Conservation (phyloP, 352 stramenopile genomes). For the Phytophthora nicotianae region DNA sequence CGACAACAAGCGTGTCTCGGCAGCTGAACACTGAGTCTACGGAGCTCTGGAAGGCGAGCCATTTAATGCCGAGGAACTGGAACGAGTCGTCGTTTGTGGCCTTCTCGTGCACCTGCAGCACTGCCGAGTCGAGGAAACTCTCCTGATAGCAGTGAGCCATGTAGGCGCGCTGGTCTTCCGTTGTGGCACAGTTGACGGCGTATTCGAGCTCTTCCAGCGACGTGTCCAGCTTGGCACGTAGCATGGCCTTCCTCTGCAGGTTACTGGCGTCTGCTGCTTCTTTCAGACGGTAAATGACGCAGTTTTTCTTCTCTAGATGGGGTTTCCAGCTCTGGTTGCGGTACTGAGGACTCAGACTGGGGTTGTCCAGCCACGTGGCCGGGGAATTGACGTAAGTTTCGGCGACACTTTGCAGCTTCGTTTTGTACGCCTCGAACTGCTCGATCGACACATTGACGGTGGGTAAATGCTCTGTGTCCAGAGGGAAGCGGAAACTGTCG, state of each 20-base stretch:
- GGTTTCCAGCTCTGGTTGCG: slow-evolving; percentile 70
- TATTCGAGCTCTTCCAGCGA: slow-evolving; percentile 78
- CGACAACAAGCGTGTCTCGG: slow-evolving; percentile 62
- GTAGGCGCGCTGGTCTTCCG: slow-evolving; percentile 63
- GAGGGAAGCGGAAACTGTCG: slow-evolving; percentile 72
- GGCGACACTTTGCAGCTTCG: slow-evolving; percentile 40
- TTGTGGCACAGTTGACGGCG: slow-evolving; percentile 62
- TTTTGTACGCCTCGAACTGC: slow-evolving; percentile 39
- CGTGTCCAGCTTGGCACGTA: slow-evolving; percentile 71
- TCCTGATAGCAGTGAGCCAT: slow-evolving; percentile 74
- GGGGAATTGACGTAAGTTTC: slow-evolving; percentile 47
- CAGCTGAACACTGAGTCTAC: slow-evolving; percentile 74
- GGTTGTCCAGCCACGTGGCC: slow-evolving; percentile 77
- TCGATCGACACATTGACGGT: slow-evolving; percentile 38
- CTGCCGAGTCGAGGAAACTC: slow-evolving; percentile 72
- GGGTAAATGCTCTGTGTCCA: slow-evolving; percentile 67
- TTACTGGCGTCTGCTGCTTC: slow-evolving; percentile 48
- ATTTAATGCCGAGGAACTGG: slow-evolving; percentile 79
- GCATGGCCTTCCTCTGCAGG: slow-evolving; percentile 50
- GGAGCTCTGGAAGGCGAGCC: slow-evolving; percentile 70
- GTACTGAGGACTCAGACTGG: slow-evolving; percentile 56
- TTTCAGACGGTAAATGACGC: slow-evolving; percentile 68
- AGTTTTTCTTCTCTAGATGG: slow-evolving; percentile 74
- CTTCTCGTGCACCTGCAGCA: slow-evolving; percentile 68
- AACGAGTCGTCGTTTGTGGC: slow-evolving; percentile 58